Percentiles rank a stretch among this genome's conserved stretches.
These are phyloP conservation scores for Aquanectria penicillioides DNA, from an alignment of 2,329 filamentous ascomycete species.

Conservation along the genomic window DNA sequence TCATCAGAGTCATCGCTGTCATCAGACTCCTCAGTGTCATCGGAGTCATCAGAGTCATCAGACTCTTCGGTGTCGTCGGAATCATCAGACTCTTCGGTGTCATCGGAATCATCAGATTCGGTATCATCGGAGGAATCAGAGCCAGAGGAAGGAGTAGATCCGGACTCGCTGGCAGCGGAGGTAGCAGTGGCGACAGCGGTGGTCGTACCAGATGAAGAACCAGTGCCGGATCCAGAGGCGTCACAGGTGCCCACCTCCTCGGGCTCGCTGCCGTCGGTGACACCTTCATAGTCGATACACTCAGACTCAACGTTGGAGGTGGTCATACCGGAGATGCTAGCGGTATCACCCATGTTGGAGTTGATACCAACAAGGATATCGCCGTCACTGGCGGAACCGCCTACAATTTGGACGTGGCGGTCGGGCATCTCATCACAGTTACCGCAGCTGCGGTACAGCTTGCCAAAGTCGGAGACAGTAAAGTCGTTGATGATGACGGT, in stretches of 20 bases:
- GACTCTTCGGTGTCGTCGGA: slow-evolving; percentile 8
- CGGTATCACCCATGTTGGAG: slow-evolving; percentile 51
- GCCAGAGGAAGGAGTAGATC: slow-evolving; percentile 18
- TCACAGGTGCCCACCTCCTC: slow-evolving; percentile 36
- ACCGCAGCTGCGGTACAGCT: slow-evolving; percentile 60
- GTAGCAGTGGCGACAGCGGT: slow-evolving; percentile 4
- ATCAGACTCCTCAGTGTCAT: background rate
- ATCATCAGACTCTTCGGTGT: slow-evolving; percentile 3
- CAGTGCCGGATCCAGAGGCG: slow-evolving; percentile 4
- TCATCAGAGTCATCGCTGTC: background rate
- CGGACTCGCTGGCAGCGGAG: background rate
- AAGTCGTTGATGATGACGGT: slow-evolving; percentile 53
- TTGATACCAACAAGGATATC: slow-evolving; percentile 55
- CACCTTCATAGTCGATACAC: slow-evolving; percentile 36
- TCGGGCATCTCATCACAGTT: slow-evolving; percentile 51
- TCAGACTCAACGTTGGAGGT: slow-evolving; percentile 31
- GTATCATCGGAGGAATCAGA: background rate
- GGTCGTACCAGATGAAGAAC: slow-evolving; percentile 2
- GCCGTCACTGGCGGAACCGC: slow-evolving; percentile 49
- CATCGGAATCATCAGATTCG: background rate
- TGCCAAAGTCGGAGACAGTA: slow-evolving; percentile 57
- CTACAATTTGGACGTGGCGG: slow-evolving; percentile 56
- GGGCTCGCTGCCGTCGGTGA: slow-evolving; percentile 40
- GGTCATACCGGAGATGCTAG: slow-evolving; percentile 36
- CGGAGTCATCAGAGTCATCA: slow-evolving; percentile 1